Percentiles rank a stretch among this genome's conserved stretches.
Evolutionary conservation across 306 rosid species (phyloP).

Genomic region (Calophaca sinica): DNA sequence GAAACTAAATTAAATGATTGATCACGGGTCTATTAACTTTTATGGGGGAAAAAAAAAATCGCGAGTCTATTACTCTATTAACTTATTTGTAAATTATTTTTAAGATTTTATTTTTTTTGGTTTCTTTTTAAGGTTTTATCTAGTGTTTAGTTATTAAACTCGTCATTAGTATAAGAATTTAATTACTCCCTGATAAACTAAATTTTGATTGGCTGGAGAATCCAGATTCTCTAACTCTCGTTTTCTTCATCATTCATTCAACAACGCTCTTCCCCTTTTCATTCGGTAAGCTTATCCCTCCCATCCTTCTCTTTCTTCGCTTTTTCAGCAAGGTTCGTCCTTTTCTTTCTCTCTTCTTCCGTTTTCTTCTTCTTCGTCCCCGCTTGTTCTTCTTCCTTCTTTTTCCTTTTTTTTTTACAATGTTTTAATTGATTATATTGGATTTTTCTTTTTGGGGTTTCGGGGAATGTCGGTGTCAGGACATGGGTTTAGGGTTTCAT

Average conservation of each 20-base stretch:
- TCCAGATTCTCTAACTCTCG: background rate
- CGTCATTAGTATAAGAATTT: too few relatives aligned
- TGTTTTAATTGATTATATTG: background rate
- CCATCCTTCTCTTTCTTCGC: background rate
- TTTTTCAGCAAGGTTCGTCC: conserved; percentile 42
- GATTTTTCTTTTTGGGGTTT: background rate
- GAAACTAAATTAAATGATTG: too few relatives aligned
- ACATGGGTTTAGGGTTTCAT: conserved; percentile 45
- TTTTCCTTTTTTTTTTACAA: background rate
- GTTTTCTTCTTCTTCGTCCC: background rate
- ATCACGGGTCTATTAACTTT: too few relatives aligned
- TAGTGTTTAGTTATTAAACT: too few relatives aligned
- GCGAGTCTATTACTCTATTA: too few relatives aligned
- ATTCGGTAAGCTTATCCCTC: background rate
- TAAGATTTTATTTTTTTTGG: too few relatives aligned
- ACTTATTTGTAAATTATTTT: too few relatives aligned
- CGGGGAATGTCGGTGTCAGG: conserved; percentile 28
- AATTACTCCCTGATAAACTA: too few relatives aligned
- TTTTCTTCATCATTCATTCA: conserved; percentile 22
- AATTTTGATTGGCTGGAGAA: too few relatives aligned
- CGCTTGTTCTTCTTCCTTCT: background rate
- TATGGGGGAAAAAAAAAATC: too few relatives aligned
- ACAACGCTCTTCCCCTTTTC: conserved; percentile 11
- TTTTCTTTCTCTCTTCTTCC: background rate
- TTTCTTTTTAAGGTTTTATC: too few relatives aligned